These are phyloP conservation scores for Mortierella sp. DNA, from an alignment of 371 early-diverging fungal genomes.

Conservation along the genomic window DNA sequence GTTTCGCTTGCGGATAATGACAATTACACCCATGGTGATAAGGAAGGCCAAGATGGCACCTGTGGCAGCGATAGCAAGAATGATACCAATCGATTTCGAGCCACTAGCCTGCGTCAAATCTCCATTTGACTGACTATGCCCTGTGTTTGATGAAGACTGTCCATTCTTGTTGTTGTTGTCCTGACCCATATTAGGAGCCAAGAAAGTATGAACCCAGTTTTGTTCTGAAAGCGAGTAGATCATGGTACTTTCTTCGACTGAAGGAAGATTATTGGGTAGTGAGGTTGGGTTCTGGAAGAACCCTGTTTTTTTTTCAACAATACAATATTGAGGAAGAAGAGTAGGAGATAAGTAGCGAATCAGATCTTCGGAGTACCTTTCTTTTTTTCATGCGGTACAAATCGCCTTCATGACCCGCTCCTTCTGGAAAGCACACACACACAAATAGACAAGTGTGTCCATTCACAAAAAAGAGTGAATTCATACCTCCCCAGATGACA, in stretches of 20 bases:
- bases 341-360: neutral
- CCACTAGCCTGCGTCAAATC: neutral
- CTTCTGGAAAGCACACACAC: no score
- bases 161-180: neutral
- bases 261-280: conserved; percentile 23
- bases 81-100: conserved; percentile 14
- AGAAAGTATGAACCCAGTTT: conserved; percentile 28
- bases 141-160: conserved; percentile 1
- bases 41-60: conserved; percentile 23
- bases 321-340: neutral
- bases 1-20: conserved; percentile 24
- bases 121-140: conserved; percentile 1
- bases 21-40: conserved; percentile 15
- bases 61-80: conserved; percentile 23
- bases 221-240: conserved; percentile 18
- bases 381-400: no score
- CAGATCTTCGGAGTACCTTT: no score
- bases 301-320: conserved; percentile 1
- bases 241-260: conserved; percentile 25
- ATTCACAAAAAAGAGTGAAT: neutral
- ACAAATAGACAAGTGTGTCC: no score
- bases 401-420: no score
- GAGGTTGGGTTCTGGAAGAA: conserved; percentile 22
- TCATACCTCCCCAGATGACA: conserved; percentile 41
- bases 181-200: neutral